phyloP scores from a whole-genome alignment of 2,329 filamentous ascomycete species.

The Beauveria asiatica region DNA sequence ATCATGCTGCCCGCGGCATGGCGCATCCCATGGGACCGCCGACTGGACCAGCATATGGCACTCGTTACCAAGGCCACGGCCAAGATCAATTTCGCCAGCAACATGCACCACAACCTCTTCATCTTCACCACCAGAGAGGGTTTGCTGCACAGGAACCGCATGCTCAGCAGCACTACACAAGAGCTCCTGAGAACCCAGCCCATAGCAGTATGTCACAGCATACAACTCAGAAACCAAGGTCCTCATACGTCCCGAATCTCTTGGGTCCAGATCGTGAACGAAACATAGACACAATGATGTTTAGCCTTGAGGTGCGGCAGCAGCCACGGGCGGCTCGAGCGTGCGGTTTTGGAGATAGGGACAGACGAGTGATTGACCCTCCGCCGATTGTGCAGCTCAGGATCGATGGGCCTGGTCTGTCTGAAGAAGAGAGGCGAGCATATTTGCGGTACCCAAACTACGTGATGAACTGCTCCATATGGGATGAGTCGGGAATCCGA shows the following conservation, averaged over 20 bases:
- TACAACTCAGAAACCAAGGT: not conserved
- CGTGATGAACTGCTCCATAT: conserved; percentile 70
- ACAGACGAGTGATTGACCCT: conserved; percentile 73
- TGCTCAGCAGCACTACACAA: not conserved
- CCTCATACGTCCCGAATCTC: conserved; percentile 20
- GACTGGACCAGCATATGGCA: not conserved
- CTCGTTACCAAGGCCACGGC: not conserved
- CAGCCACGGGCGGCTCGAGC: conserved; percentile 71
- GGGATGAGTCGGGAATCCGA: conserved; percentile 56
- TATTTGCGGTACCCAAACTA: conserved; percentile 54
- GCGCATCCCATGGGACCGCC: not conserved
- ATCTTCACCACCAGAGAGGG: not conserved
- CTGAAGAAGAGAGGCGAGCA: conserved; percentile 43
- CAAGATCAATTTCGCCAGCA: conserved; percentile 4
- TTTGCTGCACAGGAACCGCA: not conserved
- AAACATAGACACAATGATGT: conserved; percentile 18
- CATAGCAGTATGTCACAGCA: not conserved
- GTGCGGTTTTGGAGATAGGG: conserved; percentile 75
- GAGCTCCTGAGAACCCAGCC: not conserved
- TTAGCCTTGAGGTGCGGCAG: conserved; percentile 51
- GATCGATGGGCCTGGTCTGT: conserved; percentile 48
- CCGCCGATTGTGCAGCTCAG: conserved; percentile 72
- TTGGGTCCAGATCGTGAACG: conserved; percentile 16
- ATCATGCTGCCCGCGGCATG: not conserved
- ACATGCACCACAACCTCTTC: not conserved